Evolutionary conservation across 257 asterid species (phyloP).

Genomic region (Paulownia fortunei): DNA sequence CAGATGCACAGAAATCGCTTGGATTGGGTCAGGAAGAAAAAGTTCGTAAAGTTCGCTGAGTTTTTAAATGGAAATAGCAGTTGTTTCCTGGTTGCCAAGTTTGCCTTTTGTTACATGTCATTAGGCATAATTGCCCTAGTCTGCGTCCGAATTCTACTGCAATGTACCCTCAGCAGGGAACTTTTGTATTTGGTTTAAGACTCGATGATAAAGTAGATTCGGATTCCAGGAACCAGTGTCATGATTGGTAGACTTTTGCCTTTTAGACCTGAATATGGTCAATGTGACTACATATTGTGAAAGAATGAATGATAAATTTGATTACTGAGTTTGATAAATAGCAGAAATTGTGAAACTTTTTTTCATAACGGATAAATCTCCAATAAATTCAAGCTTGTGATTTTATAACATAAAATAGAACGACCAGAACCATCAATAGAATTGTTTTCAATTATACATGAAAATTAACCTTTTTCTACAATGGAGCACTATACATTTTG

Average conservation of each 20-base stretch:
- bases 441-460: background rate
- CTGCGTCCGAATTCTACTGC: too few relatives aligned
- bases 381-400: background rate
- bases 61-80: background rate
- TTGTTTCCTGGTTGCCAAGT: background rate
- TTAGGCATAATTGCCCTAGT: too few relatives aligned
- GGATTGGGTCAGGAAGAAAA: conserved; percentile 92
- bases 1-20: conserved; percentile 90
- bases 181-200: background rate
- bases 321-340: background rate
- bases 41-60: conserved; percentile 73
- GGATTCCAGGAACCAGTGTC: conserved; percentile 1
- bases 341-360: background rate
- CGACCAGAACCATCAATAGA: background rate
- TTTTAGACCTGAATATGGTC: conserved; percentile 10
- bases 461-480: background rate
- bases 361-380: background rate
- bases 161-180: background rate
- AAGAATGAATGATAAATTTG: conserved; percentile 3
- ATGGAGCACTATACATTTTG: conserved; percentile 23
- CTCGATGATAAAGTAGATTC: background rate
- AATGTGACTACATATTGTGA: background rate
- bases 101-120: background rate
- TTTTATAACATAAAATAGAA: background rate
- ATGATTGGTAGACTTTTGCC: background rate